phyloP scores from a whole-genome alignment of 345 rosid species.

The Eucalyptus cladocalyx region DNA sequence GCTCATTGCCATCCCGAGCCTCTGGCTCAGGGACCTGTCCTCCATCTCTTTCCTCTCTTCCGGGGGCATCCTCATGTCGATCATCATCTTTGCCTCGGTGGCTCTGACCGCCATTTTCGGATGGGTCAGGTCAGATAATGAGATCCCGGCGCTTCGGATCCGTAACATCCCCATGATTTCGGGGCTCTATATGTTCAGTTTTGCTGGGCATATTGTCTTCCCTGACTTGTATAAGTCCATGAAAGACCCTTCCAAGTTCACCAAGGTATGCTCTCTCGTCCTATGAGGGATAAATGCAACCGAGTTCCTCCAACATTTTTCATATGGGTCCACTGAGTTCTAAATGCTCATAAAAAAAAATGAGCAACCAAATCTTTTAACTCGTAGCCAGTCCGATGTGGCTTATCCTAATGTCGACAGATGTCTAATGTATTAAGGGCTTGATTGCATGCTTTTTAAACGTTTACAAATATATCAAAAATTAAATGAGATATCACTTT shows the following conservation, averaged over 20 bases:
- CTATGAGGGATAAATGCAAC: background rate
- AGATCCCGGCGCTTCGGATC: slow-evolving; percentile 30
- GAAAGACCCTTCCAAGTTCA: slow-evolving; percentile 70
- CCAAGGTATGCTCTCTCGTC: slow-evolving; percentile 28
- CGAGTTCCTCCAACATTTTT: background rate
- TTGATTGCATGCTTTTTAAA: background rate
- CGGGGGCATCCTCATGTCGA: slow-evolving; percentile 64
- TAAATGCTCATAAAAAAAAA: background rate
- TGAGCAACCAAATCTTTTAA: background rate
- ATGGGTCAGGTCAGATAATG: slow-evolving; percentile 18
- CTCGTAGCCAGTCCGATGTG: background rate
- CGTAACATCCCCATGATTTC: slow-evolving; percentile 50
- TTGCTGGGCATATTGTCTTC: slow-evolving; percentile 69
- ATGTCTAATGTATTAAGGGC: background rate
- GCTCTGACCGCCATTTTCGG: slow-evolving; percentile 40
- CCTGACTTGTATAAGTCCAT: slow-evolving; percentile 62
- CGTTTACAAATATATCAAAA: background rate
- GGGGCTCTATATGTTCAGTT: slow-evolving; percentile 57
- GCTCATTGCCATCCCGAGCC: slow-evolving; percentile 52
- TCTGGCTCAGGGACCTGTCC: slow-evolving; percentile 65
- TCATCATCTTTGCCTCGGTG: slow-evolving; percentile 46
- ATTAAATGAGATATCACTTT: background rate
- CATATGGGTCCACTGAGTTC: background rate
- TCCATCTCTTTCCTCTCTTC: slow-evolving; percentile 67
- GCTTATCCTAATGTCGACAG: background rate